These are phyloP conservation scores for Phtheirospermum japonicum DNA, from an alignment of 257 asterid species.

Conservation along the genomic window DNA sequence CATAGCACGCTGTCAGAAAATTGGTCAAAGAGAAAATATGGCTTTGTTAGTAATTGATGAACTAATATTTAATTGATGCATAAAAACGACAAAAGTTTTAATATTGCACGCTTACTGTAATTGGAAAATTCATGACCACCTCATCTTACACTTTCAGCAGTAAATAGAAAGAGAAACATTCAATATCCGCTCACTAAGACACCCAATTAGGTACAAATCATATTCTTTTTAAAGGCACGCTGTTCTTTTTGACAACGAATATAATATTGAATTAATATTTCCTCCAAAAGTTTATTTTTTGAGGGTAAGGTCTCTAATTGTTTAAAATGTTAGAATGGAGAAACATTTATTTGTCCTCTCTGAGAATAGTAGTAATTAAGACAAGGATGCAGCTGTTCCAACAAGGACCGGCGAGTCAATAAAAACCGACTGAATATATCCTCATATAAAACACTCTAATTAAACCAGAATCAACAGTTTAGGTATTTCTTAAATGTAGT, in stretches of 20 bases:
- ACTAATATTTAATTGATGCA: conserved; percentile 15
- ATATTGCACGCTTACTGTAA: neutral
- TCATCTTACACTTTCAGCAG: conserved; percentile 14
- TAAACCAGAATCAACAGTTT: neutral
- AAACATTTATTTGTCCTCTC: neutral
- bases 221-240: conserved; percentile 2
- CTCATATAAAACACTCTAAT: neutral
- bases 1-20: conserved; percentile 73
- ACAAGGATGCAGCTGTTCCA: neutral
- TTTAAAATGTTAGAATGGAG: neutral
- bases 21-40: conserved; percentile 26
- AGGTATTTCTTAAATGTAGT: neutral
- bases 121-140: conserved; percentile 20
- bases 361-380: neutral
- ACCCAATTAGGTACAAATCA: conserved; percentile 5
- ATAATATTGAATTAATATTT: neutral
- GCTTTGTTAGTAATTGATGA: conserved; percentile 28
- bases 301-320: neutral
- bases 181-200: neutral
- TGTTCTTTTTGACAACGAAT: neutral
- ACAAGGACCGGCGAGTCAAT: neutral
- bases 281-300: neutral
- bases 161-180: conserved; percentile 12
- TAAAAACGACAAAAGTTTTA: conserved; percentile 13
- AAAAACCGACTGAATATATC: neutral